These are phyloP conservation scores for Periconia digitata DNA, from an alignment of 2,329 filamentous ascomycete species.

Conservation along the genomic window DNA sequence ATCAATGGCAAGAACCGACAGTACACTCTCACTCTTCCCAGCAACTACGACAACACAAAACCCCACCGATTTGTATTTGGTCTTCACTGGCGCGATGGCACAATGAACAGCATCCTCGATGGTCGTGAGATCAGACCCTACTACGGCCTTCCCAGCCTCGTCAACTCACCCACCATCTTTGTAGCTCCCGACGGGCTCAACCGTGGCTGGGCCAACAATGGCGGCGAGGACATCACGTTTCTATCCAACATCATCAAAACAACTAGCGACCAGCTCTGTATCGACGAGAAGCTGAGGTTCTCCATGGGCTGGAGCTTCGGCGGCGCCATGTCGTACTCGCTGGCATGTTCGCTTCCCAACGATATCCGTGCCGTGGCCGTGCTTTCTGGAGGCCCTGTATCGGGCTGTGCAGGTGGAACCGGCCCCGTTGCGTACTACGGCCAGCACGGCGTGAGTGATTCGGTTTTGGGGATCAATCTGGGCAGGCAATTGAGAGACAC, in stretches of 20 bases:
- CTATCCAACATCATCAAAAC: slow-evolving; percentile 42
- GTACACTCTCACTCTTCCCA: slow-evolving; percentile 44
- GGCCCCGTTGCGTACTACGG: slow-evolving; percentile 43
- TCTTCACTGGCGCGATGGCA: slow-evolving; percentile 45
- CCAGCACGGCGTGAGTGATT: slow-evolving; percentile 42
- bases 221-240: slow-evolving; percentile 46
- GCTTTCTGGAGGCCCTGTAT: slow-evolving; percentile 7
- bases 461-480: slow-evolving; percentile 33
- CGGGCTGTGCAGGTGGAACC: slow-evolving; percentile 27
- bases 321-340: slow-evolving; percentile 44
- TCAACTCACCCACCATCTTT: slow-evolving; percentile 43
- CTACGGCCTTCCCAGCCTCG: slow-evolving; percentile 43
- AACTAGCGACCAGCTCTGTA: slow-evolving; percentile 43
- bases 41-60: slow-evolving; percentile 42
- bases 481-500: slow-evolving; percentile 40
- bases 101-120: slow-evolving; percentile 38
- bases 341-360: slow-evolving; percentile 45
- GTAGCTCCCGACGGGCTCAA: slow-evolving; percentile 46
- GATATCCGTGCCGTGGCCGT: slow-evolving; percentile 43
- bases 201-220: slow-evolving; percentile 46
- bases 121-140: slow-evolving; percentile 17
- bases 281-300: slow-evolving; percentile 45
- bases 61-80: slow-evolving; percentile 46
- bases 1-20: slow-evolving; percentile 42
- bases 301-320: slow-evolving; percentile 49